Evolutionary conservation across 805 yeast species (phyloP), one percentile per base, ranked within the genome.

Genomic region (Lipomyces oligophaga): DNA sequence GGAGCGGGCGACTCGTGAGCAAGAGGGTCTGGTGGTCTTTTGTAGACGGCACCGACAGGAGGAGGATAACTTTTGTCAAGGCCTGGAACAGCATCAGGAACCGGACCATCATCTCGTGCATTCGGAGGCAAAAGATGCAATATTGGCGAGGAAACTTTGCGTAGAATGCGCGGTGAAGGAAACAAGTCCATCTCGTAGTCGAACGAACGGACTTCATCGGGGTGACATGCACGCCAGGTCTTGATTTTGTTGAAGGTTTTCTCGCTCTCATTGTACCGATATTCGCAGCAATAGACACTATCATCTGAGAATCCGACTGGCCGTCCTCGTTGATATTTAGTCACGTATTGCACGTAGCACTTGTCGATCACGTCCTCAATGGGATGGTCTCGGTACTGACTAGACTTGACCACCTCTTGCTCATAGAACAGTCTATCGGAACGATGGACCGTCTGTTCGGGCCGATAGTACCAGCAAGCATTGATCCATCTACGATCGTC

Each of bases 191-290:
- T 69, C 15, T 67, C 65, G 50, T 70, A 70, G 54, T 70, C 74
- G 45, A 73, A 71, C 55, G 84, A 88, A 60, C 97, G 79, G 38
- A 90, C 84, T 66, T 90, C 97, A 66, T 93, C 97, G 0, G 98
- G 98, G 57, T 93, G 74, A 71, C 97, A 93, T 5, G 97, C 97
- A 67, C 87, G 90, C 98, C 98, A 93, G 2, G 98, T 90, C 62
- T 97, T 78, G 60, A 93, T 93, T 63, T 90, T 84, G 67, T 90
- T 93, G 73, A 93, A 93, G 24, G 81, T 81, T 65, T 86, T 85
- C 60, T 86, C 95, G 45, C 78, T 75, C 63, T 90, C 97, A 63
- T 90, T 90, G 68, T 89, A 93, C 61, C 98, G 80, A 65, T 79
- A 85, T 67, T 93, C 98, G 70, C 97, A 93, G 58, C 93, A 82